Evolutionary conservation across 306 rosid species (phyloP).

Genomic region (Myrica gale): DNA sequence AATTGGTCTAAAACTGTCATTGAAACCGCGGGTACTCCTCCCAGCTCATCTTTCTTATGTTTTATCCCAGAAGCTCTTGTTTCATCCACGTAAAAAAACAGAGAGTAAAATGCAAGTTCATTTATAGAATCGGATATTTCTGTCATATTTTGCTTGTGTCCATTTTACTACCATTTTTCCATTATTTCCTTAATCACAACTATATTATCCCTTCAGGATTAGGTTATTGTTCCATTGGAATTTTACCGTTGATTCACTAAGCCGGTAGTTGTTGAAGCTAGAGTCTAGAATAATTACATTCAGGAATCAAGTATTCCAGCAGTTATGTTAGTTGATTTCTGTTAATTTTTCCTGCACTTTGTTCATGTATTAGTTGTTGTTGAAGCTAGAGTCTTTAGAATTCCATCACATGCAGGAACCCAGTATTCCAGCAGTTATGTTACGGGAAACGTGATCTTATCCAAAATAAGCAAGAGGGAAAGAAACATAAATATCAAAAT

Average conservation of each 20-base stretch:
- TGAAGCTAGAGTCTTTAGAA: too few species aligned
- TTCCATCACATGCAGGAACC: too few species aligned
- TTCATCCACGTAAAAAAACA: background rate
- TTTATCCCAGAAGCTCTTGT: background rate
- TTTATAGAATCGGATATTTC: background rate
- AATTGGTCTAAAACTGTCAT: constrained; percentile 92
- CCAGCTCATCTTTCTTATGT: constrained; percentile 2
- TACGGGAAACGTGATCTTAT: background rate
- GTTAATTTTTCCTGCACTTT: background rate
- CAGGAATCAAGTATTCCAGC: background rate
- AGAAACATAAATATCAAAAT: background rate
- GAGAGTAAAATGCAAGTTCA: background rate
- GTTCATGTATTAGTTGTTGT: background rate
- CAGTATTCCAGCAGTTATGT: too few species aligned
- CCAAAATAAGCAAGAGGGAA: background rate
- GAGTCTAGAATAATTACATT: background rate
- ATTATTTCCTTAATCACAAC: background rate
- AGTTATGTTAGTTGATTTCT: background rate
- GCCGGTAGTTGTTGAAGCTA: background rate
- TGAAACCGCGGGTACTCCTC: constrained; percentile 77
- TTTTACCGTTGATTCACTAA: background rate
- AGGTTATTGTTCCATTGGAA: background rate
- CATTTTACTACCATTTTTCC: background rate
- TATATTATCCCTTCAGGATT: background rate
- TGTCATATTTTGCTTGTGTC: background rate